Evolutionary conservation across 2,329 filamentous ascomycete species (phyloP).

Genomic region (Onygenales sp.): DNA sequence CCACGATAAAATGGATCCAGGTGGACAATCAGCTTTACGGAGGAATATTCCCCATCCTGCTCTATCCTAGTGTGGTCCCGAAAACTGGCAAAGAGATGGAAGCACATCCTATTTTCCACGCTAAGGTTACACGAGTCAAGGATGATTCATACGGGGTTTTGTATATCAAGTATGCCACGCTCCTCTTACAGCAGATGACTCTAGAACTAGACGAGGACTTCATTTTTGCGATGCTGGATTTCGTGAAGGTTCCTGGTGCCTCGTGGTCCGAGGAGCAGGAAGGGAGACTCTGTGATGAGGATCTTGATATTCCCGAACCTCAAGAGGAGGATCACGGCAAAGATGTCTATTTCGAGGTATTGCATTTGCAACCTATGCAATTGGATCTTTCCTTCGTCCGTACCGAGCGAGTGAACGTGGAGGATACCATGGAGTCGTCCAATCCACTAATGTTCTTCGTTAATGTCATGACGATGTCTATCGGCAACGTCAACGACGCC

Average conservation of each 20-base stretch:
- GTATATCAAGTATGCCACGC: conserved; percentile 95
- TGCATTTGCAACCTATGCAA: conserved; percentile 98
- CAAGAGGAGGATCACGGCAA: conserved; percentile 74
- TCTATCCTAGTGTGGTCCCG: conserved; percentile 95
- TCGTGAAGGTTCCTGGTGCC: conserved; percentile 83
- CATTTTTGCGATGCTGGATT: conserved; percentile 90
- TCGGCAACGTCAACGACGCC: conserved; percentile 97
- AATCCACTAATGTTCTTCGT: conserved; percentile 99
- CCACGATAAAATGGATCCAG: conserved; percentile 96
- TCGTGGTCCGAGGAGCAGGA: conserved; percentile 78
- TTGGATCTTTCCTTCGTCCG: conserved; percentile 94
- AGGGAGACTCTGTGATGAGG: conserved; percentile 80
- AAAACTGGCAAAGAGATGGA: conserved; percentile 96
- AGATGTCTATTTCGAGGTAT: conserved; percentile 94
- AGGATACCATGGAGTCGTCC: conserved; percentile 80
- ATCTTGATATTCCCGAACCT: conserved; percentile 84
- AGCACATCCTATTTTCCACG: conserved; percentile 86
- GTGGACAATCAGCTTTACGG: conserved; percentile 98
- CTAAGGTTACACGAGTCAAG: conserved; percentile 87
- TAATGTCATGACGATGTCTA: conserved; percentile 98
- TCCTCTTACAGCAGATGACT: conserved; percentile 95
- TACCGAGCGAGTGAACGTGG: conserved; percentile 90
- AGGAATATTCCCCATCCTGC: conserved; percentile 91
- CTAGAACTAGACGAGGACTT: conserved; percentile 97
- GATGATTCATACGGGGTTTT: conserved; percentile 96